phyloP scores from a whole-genome alignment of 2,329 filamentous ascomycete species.

The Talaromyces sp. region DNA sequence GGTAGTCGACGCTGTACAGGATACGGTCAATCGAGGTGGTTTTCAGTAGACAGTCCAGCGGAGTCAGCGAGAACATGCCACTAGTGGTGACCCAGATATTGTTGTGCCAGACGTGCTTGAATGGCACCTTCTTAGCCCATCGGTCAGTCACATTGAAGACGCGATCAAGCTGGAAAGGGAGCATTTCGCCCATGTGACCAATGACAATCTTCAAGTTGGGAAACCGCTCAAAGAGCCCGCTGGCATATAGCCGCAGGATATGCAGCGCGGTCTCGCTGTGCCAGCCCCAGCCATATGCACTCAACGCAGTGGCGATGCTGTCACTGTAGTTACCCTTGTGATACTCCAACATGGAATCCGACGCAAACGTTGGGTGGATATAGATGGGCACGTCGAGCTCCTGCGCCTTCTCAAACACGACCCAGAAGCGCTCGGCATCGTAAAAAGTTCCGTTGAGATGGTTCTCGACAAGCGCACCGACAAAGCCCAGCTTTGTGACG shows the following conservation, averaged over 20 bases:
- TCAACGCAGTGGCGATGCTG: conserved; percentile 14
- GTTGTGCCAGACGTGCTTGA: conserved; percentile 50
- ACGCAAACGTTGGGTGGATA: conserved; percentile 46
- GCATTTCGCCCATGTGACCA: conserved; percentile 50
- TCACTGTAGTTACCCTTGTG: conserved; percentile 36
- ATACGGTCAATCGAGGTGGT: conserved; percentile 42
- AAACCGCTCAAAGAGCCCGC: conserved; percentile 53
- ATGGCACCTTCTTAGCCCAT: conserved; percentile 15
- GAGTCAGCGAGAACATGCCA: conserved; percentile 49
- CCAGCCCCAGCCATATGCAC: conserved; percentile 30
- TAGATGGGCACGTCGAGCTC: conserved; percentile 49
- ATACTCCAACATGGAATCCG: conserved; percentile 32
- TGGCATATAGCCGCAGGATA: conserved; percentile 43
- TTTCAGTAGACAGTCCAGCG: conserved; percentile 38
- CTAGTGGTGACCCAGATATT: conserved; percentile 58
- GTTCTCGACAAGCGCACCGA: conserved; percentile 46
- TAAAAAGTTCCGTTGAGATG: conserved; percentile 38
- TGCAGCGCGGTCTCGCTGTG: conserved; percentile 33
- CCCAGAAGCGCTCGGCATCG: conserved; percentile 41
- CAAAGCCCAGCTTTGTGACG: conserved; percentile 41
- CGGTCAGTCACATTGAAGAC: conserved; percentile 24
- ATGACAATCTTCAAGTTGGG: conserved; percentile 53
- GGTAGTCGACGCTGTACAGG: conserved; percentile 56
- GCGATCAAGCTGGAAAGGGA: conserved; percentile 53
- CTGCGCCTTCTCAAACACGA: conserved; percentile 38